These are phyloP conservation scores for Globisporangium paroecandrum DNA, from an alignment of 352 stramenopile species.

Conservation along the genomic window DNA sequence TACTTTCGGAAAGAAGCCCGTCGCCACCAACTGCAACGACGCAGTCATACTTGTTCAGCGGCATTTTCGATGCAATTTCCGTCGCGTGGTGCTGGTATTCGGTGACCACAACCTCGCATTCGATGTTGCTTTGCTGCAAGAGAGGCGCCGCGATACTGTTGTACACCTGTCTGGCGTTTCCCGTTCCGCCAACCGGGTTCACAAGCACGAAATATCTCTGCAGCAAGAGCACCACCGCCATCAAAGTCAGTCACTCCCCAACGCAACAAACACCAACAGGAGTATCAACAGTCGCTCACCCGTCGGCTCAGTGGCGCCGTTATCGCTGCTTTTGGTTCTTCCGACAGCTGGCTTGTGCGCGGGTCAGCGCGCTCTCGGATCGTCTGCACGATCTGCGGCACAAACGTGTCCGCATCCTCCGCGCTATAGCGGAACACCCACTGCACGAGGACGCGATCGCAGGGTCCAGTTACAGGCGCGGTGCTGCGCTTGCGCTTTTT, in stretches of 20 bases:
- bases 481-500: conserved; percentile 17
- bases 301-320: conserved; percentile 21
- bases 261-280: conserved; percentile 4
- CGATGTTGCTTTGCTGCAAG: conserved; percentile 52
- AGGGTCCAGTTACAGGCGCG: not conserved
- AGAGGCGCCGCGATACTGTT: conserved; percentile 47
- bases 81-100: conserved; percentile 52
- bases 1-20: conserved; percentile 66
- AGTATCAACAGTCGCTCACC: conserved; percentile 23
- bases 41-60: conserved; percentile 56
- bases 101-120: conserved; percentile 53
- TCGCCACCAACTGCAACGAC: conserved; percentile 67
- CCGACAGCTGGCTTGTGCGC: not conserved
- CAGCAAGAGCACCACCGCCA: conserved; percentile 18
- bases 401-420: conserved; percentile 26
- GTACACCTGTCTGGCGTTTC: conserved; percentile 50
- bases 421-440: conserved; percentile 49
- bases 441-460: conserved; percentile 31
- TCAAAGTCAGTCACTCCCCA: conserved; percentile 18
- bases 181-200: conserved; percentile 59
- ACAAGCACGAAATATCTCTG: conserved; percentile 41
- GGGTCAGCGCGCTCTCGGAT: conserved; percentile 47
- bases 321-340: conserved; percentile 3
- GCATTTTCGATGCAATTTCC: conserved; percentile 37
- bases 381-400: conserved; percentile 33